Evolutionary conservation across 768 basidiomycete species (phyloP), one percentile per base, ranked within the genome.

Genomic region (Amanita molliuscula): DNA sequence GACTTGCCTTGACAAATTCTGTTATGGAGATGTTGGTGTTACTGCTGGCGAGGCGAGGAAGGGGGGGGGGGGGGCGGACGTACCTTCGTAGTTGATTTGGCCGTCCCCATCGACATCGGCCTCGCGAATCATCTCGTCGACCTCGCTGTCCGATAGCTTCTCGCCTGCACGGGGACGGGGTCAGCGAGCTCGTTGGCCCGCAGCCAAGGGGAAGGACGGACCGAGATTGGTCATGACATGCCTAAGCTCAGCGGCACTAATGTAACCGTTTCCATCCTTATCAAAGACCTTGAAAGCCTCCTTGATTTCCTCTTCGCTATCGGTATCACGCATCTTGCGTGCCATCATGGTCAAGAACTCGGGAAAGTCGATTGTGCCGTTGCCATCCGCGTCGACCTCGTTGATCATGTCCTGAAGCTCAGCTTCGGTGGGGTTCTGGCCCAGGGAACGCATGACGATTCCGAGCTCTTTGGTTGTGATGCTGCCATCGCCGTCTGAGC

Each of bases 81-180:
- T 52, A 81, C 81, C 81, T 2, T 81, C 75, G 60, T 84, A 86
- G 65, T 82, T 80, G 65, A 84, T 84, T 67, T 83, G 82, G 20
- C 84, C 84, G 59, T 87, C 84, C 42, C 88, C 88, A 58, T 90
- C 86, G 62, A 52, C 51, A 46, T 52, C 51, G 2, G 51, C 51
- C 23, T 52, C 51, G 23, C 51, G 51, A 23, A 52, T 65, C 65
- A 67, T 67, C 53, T 62, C 64, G 47, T 65, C 63, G 40, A 67
- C 61, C 53, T 67, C 65, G 16, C 47, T 54, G 44, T 67, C 65
- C 16, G 61, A 58, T 45, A 67, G 55, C 37, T 61, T 62, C 56
- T 67, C 65, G 26, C 65, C 65, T 62, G 37, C 13, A 44, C 6
- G 21, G 9, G 35, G n/a, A n/a, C n/a, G n/a, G n/a, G 40, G 18